Evolutionary conservation across 768 basidiomycete genomes (phyloP).

Genomic region (Auricularia heimuer): DNA sequence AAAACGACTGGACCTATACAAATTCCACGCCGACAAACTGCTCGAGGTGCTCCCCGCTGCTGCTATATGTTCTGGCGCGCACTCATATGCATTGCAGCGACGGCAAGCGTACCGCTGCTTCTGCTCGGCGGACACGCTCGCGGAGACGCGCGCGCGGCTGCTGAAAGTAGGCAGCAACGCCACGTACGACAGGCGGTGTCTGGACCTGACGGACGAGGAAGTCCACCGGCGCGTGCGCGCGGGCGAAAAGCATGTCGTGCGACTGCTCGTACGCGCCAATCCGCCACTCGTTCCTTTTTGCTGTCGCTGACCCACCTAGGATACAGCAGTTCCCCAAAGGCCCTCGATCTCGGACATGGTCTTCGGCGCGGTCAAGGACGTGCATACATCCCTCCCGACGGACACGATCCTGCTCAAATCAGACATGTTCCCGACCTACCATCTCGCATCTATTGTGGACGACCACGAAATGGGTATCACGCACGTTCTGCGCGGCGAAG

Average conservation of each 20-base stretch:
- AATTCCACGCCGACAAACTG: constrained; percentile 57
- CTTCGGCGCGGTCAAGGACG: constrained; percentile 65
- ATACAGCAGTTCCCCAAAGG: constrained; percentile 44
- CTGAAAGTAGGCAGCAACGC: constrained; percentile 63
- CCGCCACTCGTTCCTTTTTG: neutral
- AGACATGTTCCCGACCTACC: constrained; percentile 91
- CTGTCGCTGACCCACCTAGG: constrained; percentile 29
- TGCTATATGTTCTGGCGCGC: neutral
- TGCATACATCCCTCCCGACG: constrained; percentile 68
- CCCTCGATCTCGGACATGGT: constrained; percentile 54
- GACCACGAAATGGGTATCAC: constrained; percentile 95
- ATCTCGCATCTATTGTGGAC: constrained; percentile 91
- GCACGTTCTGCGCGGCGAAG: constrained; percentile 92
- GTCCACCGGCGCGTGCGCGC: constrained; percentile 60
- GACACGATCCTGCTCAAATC: constrained; percentile 91
- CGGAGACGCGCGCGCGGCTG: constrained; percentile 56
- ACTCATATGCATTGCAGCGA: constrained; percentile 36
- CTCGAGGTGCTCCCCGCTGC: constrained; percentile 46
- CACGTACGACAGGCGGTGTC: constrained; percentile 82
- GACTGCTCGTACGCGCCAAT: constrained; percentile 62
- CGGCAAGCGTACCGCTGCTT: constrained; percentile 94
- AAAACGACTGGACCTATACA: constrained; percentile 80
- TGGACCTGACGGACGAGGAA: constrained; percentile 82
- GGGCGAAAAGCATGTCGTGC: constrained; percentile 72
- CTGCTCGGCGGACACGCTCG: constrained; percentile 66